Conservation (phyloP, 1,139 yeast genomes). For the Kluyveromyces sp. region DNA sequence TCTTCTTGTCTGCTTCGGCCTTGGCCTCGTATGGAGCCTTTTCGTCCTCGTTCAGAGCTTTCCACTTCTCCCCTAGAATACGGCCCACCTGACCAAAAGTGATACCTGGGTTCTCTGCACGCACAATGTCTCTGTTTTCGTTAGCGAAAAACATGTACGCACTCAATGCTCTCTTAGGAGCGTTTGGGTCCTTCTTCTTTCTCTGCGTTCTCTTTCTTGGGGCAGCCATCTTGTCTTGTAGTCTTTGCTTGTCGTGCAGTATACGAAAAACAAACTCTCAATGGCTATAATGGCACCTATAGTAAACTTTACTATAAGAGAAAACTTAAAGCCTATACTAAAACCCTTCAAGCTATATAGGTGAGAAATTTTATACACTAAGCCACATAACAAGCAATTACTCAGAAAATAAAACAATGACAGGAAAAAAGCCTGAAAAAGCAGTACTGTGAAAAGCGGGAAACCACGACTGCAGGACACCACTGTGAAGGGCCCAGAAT, state of each 20-base stretch:
- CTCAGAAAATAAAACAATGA: neutral
- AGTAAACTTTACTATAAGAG: no score
- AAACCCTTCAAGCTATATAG: neutral
- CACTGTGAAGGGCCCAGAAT: neutral
- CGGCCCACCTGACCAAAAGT: slow-evolving; percentile 90
- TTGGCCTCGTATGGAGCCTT: slow-evolving; percentile 85
- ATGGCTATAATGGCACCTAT: no score
- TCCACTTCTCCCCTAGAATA: slow-evolving; percentile 93
- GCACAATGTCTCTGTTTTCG: slow-evolving; percentile 90
- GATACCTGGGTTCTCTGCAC: slow-evolving; percentile 92
- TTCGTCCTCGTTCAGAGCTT: slow-evolving; percentile 73
- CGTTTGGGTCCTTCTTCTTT: slow-evolving; percentile 74
- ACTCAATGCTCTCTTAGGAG: slow-evolving; percentile 96
- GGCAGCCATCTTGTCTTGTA: slow-evolving; percentile 33
- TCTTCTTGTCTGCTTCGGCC: slow-evolving; percentile 93
- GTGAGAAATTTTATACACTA: neutral
- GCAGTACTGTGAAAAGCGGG: no score
- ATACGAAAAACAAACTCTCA: no score
- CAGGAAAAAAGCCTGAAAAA: neutral
- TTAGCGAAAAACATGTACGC: slow-evolving; percentile 99
- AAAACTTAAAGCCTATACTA: neutral
- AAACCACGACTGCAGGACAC: neutral
- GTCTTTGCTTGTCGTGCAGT: neutral
- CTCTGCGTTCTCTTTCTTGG: slow-evolving; percentile 34
- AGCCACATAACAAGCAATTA: neutral